phyloP scores from a whole-genome alignment of 2,329 filamentous ascomycete species.

The Penicillium frequentans region DNA sequence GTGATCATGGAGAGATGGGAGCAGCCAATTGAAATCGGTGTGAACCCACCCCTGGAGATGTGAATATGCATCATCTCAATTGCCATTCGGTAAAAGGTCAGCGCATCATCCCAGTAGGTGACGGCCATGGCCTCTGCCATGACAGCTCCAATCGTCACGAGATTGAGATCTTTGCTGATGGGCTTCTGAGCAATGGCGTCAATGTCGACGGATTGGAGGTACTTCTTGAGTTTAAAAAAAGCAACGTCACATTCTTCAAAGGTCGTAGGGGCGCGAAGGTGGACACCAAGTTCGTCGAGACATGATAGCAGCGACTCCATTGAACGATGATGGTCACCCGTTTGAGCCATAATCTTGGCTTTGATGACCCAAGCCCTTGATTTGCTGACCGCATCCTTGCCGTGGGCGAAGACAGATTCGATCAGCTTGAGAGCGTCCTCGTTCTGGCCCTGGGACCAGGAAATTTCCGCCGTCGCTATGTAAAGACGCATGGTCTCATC shows the following conservation, averaged over 20 bases:
- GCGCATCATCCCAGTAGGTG: constrained; percentile 60
- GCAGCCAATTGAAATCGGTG: constrained; percentile 60
- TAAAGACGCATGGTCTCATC: constrained; percentile 81
- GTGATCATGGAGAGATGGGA: constrained; percentile 58
- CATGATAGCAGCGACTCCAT: constrained; percentile 71
- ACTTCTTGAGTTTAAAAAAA: constrained; percentile 64
- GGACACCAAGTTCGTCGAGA: constrained; percentile 66
- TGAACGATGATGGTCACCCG: constrained; percentile 69
- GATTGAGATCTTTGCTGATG: constrained; percentile 42
- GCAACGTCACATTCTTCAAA: constrained; percentile 76
- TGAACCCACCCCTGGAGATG: constrained; percentile 55
- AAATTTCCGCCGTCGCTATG: constrained; percentile 77
- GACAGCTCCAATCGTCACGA: constrained; percentile 53
- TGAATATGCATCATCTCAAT: constrained; percentile 59
- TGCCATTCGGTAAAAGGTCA: constrained; percentile 60
- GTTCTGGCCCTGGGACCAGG: constrained; percentile 74
- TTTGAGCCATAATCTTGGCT: constrained; percentile 73
- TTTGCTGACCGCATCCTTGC: constrained; percentile 73
- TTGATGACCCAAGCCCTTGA: constrained; percentile 81
- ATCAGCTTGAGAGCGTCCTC: constrained; percentile 68
- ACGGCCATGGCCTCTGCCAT: constrained; percentile 59
- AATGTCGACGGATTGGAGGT: constrained; percentile 60
- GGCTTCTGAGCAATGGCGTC: constrained; percentile 40
- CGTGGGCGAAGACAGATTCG: constrained; percentile 67
- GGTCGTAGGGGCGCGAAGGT: constrained; percentile 64